These are phyloP conservation scores for Scheffersomyces ergatensis DNA, from an alignment of 805 yeast genomes.

Conservation along the genomic window DNA sequence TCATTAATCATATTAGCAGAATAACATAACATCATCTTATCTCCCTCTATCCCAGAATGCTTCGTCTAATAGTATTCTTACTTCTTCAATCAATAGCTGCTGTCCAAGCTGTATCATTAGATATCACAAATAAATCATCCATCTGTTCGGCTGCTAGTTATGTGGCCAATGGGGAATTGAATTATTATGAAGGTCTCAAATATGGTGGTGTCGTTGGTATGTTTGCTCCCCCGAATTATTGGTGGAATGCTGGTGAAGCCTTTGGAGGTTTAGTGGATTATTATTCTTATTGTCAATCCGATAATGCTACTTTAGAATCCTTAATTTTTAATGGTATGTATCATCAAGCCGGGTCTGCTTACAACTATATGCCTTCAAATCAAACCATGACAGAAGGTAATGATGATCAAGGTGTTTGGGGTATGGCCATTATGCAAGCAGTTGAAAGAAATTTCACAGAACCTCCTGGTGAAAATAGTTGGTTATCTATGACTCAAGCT, in stretches of 20 bases:
- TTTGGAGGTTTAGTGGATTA: constrained; percentile 47
- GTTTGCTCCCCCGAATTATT: constrained; percentile 45
- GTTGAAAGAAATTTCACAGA: constrained; percentile 42
- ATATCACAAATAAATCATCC: constrained; percentile 30
- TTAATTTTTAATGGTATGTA: constrained; percentile 38
- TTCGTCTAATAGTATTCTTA: neutral
- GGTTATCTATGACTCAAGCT: constrained; percentile 86
- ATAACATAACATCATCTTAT: too few relatives aligned
- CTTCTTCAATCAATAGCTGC: neutral
- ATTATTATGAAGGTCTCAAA: constrained; percentile 41
- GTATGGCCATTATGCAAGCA: constrained; percentile 45
- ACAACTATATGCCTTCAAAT: constrained; percentile 44
- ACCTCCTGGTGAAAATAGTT: constrained; percentile 67
- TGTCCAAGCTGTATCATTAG: constrained; percentile 35
- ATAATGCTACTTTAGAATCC: constrained; percentile 27
- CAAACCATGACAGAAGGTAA: constrained; percentile 48
- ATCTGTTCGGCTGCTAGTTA: constrained; percentile 39
- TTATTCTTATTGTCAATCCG: constrained; percentile 34
- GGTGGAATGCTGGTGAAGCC: constrained; percentile 56
- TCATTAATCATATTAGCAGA: too few relatives aligned
- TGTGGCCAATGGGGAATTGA: constrained; percentile 38
- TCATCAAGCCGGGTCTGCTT: constrained; percentile 41
- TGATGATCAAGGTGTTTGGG: constrained; percentile 56
- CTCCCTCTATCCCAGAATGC: neutral
- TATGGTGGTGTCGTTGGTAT: constrained; percentile 47